Evolutionary conservation across 2,329 filamentous ascomycete species (phyloP).

Genomic region (Thielaviopsis euricoi): DNA sequence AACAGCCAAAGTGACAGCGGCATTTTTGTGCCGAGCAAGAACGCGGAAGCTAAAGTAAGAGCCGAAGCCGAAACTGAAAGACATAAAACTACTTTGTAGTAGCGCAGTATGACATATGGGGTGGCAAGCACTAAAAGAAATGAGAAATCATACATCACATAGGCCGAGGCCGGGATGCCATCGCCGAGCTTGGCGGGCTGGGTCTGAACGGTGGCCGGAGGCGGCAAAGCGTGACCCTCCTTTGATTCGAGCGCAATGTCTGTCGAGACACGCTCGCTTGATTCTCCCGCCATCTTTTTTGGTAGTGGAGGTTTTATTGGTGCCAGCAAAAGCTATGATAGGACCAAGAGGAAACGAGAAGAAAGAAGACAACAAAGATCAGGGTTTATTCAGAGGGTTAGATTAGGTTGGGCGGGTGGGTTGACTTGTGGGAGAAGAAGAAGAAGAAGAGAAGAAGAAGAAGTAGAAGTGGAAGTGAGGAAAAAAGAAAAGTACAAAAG

Average conservation of each 20-base stretch:
- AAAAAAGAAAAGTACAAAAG: too few relatives aligned
- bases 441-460: too few relatives aligned
- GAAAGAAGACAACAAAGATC: background rate
- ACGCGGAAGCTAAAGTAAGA: background rate
- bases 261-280: slow-evolving; percentile 72
- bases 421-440: too few relatives aligned
- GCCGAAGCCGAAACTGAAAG: background rate
- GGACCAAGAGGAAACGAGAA: too few relatives aligned
- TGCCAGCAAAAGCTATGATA: background rate
- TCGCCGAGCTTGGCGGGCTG: slow-evolving; percentile 48
- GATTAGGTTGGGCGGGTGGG: too few relatives aligned
- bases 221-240: slow-evolving; percentile 20
- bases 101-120: background rate
- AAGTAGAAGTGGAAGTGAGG: too few relatives aligned
- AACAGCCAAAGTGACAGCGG: background rate
- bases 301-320: background rate
- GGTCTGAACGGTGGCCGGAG: slow-evolving; percentile 70
- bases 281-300: slow-evolving; percentile 35
- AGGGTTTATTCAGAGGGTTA: too few relatives aligned
- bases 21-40: background rate
- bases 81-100: background rate
- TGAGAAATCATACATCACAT: slow-evolving; percentile 46
- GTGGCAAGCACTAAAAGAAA: background rate
- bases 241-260: slow-evolving; percentile 46
- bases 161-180: slow-evolving; percentile 64